A percentile compares a stretch with the other conserved stretches of the same genome.
Evolutionary conservation across 495 filamentous ascomycete genomes (phyloP).

Genomic region (Mytilinidion resinicola): DNA sequence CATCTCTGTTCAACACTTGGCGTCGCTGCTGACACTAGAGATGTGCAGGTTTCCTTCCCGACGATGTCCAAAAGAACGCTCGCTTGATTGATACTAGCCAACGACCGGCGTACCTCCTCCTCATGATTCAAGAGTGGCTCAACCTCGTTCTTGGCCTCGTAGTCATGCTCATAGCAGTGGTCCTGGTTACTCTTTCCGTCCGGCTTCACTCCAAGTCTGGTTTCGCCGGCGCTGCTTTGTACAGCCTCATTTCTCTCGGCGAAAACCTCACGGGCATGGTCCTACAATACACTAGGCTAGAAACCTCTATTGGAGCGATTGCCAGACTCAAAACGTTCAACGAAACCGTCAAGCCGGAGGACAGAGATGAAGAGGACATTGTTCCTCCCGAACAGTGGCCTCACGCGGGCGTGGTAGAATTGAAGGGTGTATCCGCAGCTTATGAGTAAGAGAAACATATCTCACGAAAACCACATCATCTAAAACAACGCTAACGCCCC

Average conservation of each 20-base stretch:
- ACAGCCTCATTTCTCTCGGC: slow-evolving; percentile 18
- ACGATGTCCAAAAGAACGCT: slow-evolving; percentile 5
- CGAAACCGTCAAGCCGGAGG: slow-evolving; percentile 2
- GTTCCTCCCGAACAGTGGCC: slow-evolving; percentile 7
- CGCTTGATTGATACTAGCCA: slow-evolving; percentile 3
- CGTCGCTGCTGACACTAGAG: too few species aligned
- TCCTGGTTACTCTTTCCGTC: slow-evolving; percentile 4
- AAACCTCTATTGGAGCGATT: slow-evolving; percentile 31
- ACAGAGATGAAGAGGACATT: slow-evolving; percentile 4
- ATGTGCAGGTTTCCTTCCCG: background rate
- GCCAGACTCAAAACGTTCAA: slow-evolving; percentile 25
- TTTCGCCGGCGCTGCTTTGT: slow-evolving; percentile 9
- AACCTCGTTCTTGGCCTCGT: slow-evolving; percentile 6
- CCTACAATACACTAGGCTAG: slow-evolving; percentile 23
- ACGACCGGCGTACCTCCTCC: slow-evolving; percentile 10
- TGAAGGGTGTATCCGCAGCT: slow-evolving; percentile 6
- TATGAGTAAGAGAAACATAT: background rate
- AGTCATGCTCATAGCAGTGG: slow-evolving; percentile 10
- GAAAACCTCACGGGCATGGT: slow-evolving; percentile 24
- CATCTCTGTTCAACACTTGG: too few species aligned
- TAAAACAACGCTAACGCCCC: too few species aligned
- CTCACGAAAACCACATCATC: background rate
- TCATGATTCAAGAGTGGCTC: slow-evolving; percentile 14
- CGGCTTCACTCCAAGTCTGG: slow-evolving; percentile 16
- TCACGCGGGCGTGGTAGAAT: slow-evolving; percentile 2